phyloP scores from a whole-genome alignment of 108 stramenopile genomes.

The Schizochytrium sp. region DNA sequence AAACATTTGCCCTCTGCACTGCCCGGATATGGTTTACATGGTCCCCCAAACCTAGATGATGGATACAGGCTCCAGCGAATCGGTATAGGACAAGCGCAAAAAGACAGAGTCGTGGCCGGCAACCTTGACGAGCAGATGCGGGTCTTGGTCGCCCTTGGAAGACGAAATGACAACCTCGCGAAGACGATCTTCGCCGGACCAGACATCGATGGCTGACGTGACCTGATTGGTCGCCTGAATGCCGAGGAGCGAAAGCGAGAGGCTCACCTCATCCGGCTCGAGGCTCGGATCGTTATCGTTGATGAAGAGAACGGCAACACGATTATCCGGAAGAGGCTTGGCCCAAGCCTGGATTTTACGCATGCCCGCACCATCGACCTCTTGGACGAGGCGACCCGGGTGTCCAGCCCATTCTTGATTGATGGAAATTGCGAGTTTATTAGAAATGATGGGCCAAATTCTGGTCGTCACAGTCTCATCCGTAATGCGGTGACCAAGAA shows the following conservation, averaged over 20 bases:
- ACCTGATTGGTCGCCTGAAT: background rate
- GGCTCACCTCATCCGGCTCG: background rate
- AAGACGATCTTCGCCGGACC: background rate
- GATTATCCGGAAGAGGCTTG: background rate
- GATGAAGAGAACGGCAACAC: background rate
- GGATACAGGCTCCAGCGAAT: too few relatives aligned
- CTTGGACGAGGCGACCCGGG: slow-evolving; percentile 14
- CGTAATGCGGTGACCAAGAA: slow-evolving; percentile 38
- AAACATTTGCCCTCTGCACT: too few relatives aligned
- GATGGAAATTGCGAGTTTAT: slow-evolving; percentile 28
- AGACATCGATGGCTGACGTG: background rate
- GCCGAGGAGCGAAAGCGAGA: background rate
- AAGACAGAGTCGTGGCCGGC: too few relatives aligned
- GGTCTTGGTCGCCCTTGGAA: background rate
- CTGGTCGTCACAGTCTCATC: slow-evolving; percentile 23
- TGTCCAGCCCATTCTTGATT: slow-evolving; percentile 45
- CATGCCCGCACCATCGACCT: background rate
- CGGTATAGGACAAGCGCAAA: too few relatives aligned
- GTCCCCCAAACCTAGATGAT: too few relatives aligned
- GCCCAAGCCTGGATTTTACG: background rate
- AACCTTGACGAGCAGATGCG: too few relatives aligned
- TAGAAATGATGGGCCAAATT: slow-evolving; percentile 41
- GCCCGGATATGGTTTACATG: too few relatives aligned
- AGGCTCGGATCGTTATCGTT: background rate
- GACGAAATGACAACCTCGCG: background rate